Evolutionary conservation across 441 rosid species (phyloP).

Genomic region (Pelargonium cotyledonis): DNA sequence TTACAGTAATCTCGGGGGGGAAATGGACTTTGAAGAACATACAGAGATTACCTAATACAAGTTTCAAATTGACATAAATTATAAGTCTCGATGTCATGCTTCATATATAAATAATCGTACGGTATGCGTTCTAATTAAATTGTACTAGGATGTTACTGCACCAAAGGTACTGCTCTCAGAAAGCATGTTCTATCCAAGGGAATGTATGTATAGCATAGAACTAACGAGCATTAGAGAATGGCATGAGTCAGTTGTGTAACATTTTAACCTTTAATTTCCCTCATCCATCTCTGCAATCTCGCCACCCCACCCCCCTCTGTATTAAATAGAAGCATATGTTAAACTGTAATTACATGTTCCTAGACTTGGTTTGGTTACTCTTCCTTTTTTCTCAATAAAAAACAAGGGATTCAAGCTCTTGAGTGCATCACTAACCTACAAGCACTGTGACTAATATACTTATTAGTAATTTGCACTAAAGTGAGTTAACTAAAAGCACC

Average conservation of each 20-base stretch:
- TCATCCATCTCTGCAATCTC: neutral
- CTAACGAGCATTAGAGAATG: neutral
- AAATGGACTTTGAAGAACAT: neutral
- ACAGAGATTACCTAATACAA: neutral
- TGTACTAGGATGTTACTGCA: neutral
- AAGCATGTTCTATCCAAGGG: no score
- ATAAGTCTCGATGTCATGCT: neutral
- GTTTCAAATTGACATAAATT: neutral
- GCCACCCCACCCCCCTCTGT: constrained; percentile 4
- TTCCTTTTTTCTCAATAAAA: neutral
- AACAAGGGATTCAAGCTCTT: neutral
- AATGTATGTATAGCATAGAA: neutral
- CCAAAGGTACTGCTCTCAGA: neutral
- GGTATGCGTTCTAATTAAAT: neutral
- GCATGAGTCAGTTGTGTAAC: neutral
- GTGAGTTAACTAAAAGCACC: neutral
- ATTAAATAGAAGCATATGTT: neutral
- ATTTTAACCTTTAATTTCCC: neutral
- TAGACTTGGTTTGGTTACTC: neutral
- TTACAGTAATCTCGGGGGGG: neutral
- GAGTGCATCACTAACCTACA: neutral
- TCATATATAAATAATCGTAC: neutral
- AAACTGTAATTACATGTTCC: neutral
- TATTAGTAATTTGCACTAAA: neutral
- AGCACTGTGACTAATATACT: neutral